Evolutionary conservation across 2,329 filamentous ascomycete species (phyloP), one percentile per base, ranked within the genome.

Genomic region (Paracoccidioides brasiliensis): DNA sequence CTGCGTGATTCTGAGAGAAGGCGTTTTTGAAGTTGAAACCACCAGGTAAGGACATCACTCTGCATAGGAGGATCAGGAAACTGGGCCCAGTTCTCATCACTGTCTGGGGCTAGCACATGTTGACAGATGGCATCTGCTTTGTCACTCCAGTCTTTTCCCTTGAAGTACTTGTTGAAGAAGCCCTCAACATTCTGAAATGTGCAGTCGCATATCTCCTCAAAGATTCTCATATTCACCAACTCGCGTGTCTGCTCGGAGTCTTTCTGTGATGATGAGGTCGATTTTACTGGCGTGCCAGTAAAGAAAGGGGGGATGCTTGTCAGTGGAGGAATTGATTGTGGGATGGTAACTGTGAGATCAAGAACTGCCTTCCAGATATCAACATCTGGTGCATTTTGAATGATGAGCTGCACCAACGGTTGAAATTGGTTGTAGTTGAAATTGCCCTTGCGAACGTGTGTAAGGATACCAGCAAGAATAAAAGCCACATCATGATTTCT

Each of bases 291-390:
- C 10, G 52, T 53, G 7, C 52, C 41, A 14, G 33, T 22, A 35
- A 44, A 56, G 10, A 38, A 35, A 15, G 50, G 55, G 35, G 49
- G 49, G 40, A 56, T 41, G n/a, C n/a, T n/a, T 33, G 28, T 55
- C 30, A 37, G 32, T 28, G 54, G 45, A 50, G 56, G 56, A 14
- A 54, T 56, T 9, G 53, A 9, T 53, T 42, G 42, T 9, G 56
- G 50, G 41, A 58, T 8, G 12, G 32, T 48, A 35, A 15, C 35
- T 32, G 56, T 56, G 33, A 58, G 54, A 33, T 56, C 22, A 22
- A 38, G 28, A 44, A 56, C 49, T 12, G 49, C 54, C 22, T 33
- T 52, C 56, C 56, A 58, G 54, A 58, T 58, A 35, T 58, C 54
- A 48, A 56, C 8, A 32, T 58, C 56, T 14, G 46, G 42, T 12